These are phyloP conservation scores for Chlamydomonas urium DNA, from an alignment of 139 green algal genomes.

Conservation along the genomic window DNA sequence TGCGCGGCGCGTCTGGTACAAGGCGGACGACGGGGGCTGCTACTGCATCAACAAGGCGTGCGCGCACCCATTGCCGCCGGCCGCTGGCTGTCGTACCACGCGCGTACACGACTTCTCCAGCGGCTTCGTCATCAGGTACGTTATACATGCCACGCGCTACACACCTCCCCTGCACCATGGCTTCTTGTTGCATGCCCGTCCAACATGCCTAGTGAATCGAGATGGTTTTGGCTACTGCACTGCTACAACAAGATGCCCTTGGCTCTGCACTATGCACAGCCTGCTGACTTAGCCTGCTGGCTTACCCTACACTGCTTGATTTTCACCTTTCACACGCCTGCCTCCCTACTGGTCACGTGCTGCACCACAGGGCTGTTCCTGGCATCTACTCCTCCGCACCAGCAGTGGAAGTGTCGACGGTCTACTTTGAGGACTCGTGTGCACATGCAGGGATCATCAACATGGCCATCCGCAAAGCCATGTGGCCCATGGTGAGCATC, in stretches of 20 bases:
- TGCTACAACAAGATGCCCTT: neutral
- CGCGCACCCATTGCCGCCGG: slow-evolving; percentile 23
- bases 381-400: slow-evolving; percentile 13
- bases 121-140: slow-evolving; percentile 48
- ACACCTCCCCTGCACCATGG: no score
- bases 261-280: neutral
- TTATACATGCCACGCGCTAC: no score
- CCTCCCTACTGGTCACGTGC: neutral
- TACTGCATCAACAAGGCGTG: slow-evolving; percentile 35
- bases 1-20: slow-evolving; percentile 60
- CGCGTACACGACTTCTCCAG: slow-evolving; percentile 42
- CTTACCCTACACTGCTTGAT: neutral
- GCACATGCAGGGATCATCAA: slow-evolving; percentile 58
- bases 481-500: slow-evolving; percentile 57
- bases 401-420: slow-evolving; percentile 52
- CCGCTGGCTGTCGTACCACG: slow-evolving; percentile 28
- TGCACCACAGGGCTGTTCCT: neutral
- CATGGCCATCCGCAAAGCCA: slow-evolving; percentile 62
- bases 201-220: no score
- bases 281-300: neutral
- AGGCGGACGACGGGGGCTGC: slow-evolving; percentile 51
- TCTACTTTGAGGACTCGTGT: slow-evolving; percentile 74
- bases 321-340: neutral
- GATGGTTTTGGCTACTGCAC: no score
- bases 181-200: no score